Conservation (phyloP, 2,329 filamentous ascomycete genomes). For the Hymenoscyphus infarciens region DNA sequence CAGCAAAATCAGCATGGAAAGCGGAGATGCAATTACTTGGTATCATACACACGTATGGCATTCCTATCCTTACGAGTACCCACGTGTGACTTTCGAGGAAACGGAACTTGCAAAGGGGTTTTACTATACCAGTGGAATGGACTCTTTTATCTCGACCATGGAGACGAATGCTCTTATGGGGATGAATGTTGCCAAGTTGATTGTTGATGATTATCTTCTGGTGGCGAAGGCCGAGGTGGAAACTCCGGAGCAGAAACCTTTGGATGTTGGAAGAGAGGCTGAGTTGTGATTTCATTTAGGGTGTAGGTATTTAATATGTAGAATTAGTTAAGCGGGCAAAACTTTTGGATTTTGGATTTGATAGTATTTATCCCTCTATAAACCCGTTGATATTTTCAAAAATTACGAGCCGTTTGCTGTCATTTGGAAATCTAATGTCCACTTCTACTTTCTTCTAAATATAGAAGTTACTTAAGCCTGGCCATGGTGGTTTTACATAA, state of each 20-base stretch:
- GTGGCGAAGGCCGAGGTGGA: slow-evolving; percentile 9
- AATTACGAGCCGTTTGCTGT: too few species aligned
- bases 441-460: too few species aligned
- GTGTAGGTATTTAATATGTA: too few species aligned
- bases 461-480: too few species aligned
- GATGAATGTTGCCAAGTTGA: slow-evolving; percentile 72
- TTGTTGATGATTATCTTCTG: slow-evolving; percentile 57
- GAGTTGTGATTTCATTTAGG: not conserved
- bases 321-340: too few species aligned
- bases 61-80: slow-evolving; percentile 81
- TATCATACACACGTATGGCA: slow-evolving; percentile 74
- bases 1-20: slow-evolving; percentile 18
- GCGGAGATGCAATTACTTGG: slow-evolving; percentile 67
- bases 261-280: not conserved
- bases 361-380: too few species aligned
- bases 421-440: too few species aligned
- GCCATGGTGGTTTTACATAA: too few species aligned
- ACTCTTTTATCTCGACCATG: slow-evolving; percentile 96
- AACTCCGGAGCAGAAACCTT: not conserved
- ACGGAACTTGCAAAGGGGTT: slow-evolving; percentile 62
- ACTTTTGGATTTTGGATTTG: too few species aligned
- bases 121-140: slow-evolving; percentile 74
- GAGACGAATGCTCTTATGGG: slow-evolving; percentile 93
- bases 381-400: too few species aligned
- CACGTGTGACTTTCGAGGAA: slow-evolving; percentile 83